Conservation (phyloP, 805 yeast species). For the Millerago galiae region DNA sequence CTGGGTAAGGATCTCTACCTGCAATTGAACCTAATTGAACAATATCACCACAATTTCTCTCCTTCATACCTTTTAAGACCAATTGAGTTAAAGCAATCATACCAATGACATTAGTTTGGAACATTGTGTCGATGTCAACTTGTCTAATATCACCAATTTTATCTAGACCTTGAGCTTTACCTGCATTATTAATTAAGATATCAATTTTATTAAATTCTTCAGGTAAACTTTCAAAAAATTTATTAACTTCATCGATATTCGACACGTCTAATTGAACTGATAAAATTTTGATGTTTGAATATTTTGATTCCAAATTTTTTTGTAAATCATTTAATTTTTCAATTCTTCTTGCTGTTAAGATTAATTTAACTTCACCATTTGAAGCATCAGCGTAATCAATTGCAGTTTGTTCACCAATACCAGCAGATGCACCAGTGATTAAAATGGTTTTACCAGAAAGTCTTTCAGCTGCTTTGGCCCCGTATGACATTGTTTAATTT, state of each 20-base stretch:
- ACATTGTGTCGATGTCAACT: constrained; percentile 68
- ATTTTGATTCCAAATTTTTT: constrained; percentile 38
- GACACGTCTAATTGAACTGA: constrained; percentile 52
- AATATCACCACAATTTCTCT: constrained; percentile 64
- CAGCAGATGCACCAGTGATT: constrained; percentile 96
- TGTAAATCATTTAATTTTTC: constrained; percentile 51
- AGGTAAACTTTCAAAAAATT: constrained; percentile 49
- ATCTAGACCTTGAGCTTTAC: constrained; percentile 77
- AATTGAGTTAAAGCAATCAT: constrained; percentile 78
- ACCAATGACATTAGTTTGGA: constrained; percentile 83
- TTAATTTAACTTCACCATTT: constrained; percentile 60
- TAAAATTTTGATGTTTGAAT: constrained; percentile 39
- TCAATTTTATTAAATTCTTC: constrained; percentile 55
- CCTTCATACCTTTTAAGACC: constrained; percentile 63
- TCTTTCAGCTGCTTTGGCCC: constrained; percentile 70
- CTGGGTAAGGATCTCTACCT: constrained; percentile 78
- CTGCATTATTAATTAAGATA: constrained; percentile 66
- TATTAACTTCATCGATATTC: constrained; percentile 41
- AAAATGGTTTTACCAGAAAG: constrained; percentile 72
- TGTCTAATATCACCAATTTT: constrained; percentile 63
- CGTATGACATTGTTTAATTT: constrained; percentile 53
- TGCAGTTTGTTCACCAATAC: constrained; percentile 93
- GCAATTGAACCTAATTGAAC: constrained; percentile 75
- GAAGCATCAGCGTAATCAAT: constrained; percentile 74
- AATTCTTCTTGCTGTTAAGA: constrained; percentile 73